Conservation (phyloP, 768 basidiomycete genomes). For the Lenzites betulinus region DNA sequence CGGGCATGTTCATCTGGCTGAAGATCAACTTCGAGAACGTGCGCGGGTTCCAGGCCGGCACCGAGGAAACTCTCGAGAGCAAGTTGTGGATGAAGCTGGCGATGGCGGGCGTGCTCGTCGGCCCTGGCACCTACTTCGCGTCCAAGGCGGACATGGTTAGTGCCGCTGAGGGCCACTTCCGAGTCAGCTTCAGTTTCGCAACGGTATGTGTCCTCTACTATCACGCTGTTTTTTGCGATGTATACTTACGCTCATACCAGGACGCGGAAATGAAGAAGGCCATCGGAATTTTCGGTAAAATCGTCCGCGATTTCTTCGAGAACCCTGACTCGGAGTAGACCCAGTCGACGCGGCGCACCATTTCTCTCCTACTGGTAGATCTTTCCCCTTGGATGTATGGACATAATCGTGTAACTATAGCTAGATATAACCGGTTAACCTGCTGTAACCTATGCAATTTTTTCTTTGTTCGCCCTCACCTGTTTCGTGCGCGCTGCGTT, state of each 20-base stretch:
- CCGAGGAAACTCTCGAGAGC: conserved; percentile 49
- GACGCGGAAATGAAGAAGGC: conserved; percentile 46
- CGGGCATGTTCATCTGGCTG: conserved; percentile 86
- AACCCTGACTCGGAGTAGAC: conserved; percentile 10
- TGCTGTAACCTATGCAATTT: neutral
- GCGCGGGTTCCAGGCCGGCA: conserved; percentile 41
- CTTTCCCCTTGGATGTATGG: neutral
- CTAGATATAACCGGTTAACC: neutral
- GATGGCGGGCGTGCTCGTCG: conserved; percentile 62
- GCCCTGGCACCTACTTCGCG: conserved; percentile 59
- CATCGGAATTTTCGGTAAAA: conserved; percentile 45
- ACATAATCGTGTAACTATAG: conserved; percentile 1
- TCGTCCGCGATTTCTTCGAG: conserved; percentile 46
- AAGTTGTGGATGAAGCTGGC: conserved; percentile 63
- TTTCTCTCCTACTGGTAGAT: neutral
- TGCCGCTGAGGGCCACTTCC: conserved; percentile 48
- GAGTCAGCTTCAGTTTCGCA: conserved; percentile 57
- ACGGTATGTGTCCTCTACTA: conserved; percentile 40
- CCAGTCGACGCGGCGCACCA: neutral
- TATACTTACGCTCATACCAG: conserved; percentile 16
- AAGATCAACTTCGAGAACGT: conserved; percentile 63
- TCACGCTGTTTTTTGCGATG: neutral
- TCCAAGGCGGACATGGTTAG: conserved; percentile 31
- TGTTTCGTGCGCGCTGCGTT: no score
- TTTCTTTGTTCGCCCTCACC: no score